Percentiles rank a stretch among this genome's conserved stretches.
Evolutionary conservation across 83 land plant species (phyloP).

Genomic region (Thuja plicata): DNA sequence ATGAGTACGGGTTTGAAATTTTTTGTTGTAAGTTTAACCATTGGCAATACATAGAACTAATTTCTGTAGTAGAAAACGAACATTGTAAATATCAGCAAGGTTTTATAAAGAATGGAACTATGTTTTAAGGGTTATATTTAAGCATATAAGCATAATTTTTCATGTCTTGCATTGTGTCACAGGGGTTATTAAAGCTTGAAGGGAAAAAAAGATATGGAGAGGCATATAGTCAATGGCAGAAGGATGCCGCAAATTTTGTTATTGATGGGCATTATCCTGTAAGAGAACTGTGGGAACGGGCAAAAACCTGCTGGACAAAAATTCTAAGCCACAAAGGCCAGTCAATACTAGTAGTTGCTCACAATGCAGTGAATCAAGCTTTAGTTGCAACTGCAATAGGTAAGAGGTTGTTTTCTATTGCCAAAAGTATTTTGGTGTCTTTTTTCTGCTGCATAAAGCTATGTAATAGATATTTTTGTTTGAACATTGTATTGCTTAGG

Average conservation of each 20-base stretch:
- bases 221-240: constrained; percentile 83
- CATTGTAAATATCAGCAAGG: neutral
- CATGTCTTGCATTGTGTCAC: constrained; percentile 11
- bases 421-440: neutral
- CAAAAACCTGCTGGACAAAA: constrained; percentile 76
- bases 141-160: neutral
- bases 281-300: constrained; percentile 91
- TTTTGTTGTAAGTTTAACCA: neutral
- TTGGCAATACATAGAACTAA: neutral
- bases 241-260: constrained; percentile 76
- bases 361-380: constrained; percentile 99
- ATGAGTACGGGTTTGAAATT: neutral
- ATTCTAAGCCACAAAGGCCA: constrained; percentile 68
- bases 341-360: constrained; percentile 94
- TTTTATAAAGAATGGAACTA: neutral
- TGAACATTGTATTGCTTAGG: constrained; percentile 40
- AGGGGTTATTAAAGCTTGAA: constrained; percentile 89
- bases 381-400: constrained; percentile 95
- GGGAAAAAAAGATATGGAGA: constrained; percentile 83
- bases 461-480: neutral
- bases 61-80: neutral
- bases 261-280: constrained; percentile 98
- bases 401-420: constrained; percentile 20
- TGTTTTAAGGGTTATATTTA: neutral
- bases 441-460: constrained; percentile 1